Evolutionary conservation across 1,284 basidiomycete species (phyloP).

Genomic region (Boletellus sp.): DNA sequence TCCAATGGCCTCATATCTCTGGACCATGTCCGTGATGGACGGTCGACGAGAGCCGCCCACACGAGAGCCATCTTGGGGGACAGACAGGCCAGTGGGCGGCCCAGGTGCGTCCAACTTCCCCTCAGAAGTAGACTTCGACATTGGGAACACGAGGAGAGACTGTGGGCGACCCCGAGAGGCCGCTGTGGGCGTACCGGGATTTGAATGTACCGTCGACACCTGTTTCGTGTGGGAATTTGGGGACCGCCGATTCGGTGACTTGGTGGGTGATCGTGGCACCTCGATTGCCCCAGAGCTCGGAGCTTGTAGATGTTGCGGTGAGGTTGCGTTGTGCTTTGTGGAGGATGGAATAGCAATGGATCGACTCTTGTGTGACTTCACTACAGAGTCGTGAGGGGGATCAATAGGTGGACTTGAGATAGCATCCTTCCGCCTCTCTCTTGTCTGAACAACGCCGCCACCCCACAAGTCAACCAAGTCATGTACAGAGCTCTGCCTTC

Average conservation of each 20-base stretch:
- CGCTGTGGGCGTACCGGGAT: conserved; percentile 17
- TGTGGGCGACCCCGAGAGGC: conserved; percentile 58
- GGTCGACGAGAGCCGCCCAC: conserved; percentile 47
- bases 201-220: conserved; percentile 25
- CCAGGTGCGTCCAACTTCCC: conserved; percentile 31
- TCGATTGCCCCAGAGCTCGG: conserved; percentile 16
- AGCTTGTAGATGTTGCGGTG: conserved; percentile 32
- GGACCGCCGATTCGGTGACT: conserved; percentile 28
- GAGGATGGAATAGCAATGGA: conserved; percentile 15
- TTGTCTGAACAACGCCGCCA: conserved; percentile 42
- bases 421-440: conserved; percentile 38
- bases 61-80: conserved; percentile 44
- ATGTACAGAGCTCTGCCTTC: conserved; percentile 74
- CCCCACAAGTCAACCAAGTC: conserved; percentile 76
- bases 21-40: conserved; percentile 81
- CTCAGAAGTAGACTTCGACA: conserved; percentile 42
- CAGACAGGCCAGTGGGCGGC: conserved; percentile 37
- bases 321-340: conserved; percentile 24
- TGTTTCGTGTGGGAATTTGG: conserved; percentile 27
- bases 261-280: conserved; percentile 28
- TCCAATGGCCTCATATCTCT: conserved; percentile 65
- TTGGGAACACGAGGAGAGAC: conserved; percentile 68
- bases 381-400: conserved; percentile 14
- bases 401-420: conserved; percentile 17
- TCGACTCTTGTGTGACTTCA: conserved; percentile 19